phyloP scores from a whole-genome alignment of 495 filamentous ascomycete genomes.

The Staphylotrichum longicolle region DNA sequence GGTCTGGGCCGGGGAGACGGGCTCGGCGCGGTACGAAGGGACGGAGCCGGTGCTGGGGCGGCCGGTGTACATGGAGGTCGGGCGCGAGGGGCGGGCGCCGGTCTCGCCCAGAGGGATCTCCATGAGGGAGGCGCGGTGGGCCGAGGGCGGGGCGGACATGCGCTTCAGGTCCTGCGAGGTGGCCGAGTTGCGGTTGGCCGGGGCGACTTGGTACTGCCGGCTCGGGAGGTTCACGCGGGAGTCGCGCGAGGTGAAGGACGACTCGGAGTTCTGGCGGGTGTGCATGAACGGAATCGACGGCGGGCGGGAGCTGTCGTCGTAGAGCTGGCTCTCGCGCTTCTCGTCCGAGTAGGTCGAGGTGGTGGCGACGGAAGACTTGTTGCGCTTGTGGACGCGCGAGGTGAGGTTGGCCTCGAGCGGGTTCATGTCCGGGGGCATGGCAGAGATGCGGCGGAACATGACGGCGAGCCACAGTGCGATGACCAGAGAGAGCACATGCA shows the following conservation, averaged over 20 bases:
- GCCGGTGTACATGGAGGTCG: constrained; percentile 24
- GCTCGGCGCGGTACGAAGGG: constrained; percentile 23
- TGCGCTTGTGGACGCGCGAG: constrained; percentile 69
- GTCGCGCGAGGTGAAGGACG: constrained; percentile 47
- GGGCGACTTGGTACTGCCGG: constrained; percentile 49
- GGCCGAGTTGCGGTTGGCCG: constrained; percentile 43
- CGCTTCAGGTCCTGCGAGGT: constrained; percentile 44
- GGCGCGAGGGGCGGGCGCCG: constrained; percentile 31
- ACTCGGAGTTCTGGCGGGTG: constrained; percentile 60
- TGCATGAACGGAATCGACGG: constrained; percentile 73
- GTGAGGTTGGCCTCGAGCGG: constrained; percentile 84
- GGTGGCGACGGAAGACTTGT: constrained; percentile 65
- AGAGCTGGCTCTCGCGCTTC: constrained; percentile 52
- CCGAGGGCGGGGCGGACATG: constrained; percentile 34
- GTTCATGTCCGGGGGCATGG: constrained; percentile 87
- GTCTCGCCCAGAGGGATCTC: constrained; percentile 41
- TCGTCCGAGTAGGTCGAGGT: constrained; percentile 51
- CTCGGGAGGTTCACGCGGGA: constrained; percentile 51
- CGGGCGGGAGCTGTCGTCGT: constrained; percentile 56
- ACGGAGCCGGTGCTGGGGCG: constrained; percentile 35
- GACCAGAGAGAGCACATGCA: constrained; percentile 67
- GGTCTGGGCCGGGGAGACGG: constrained; percentile 34
- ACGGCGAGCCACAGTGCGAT: constrained; percentile 69
- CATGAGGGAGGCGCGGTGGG: constrained; percentile 38
- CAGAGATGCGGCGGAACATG: constrained; percentile 75